These are phyloP conservation scores for Cruciata laevipes DNA, from an alignment of 257 asterid species.

Conservation along the genomic window DNA sequence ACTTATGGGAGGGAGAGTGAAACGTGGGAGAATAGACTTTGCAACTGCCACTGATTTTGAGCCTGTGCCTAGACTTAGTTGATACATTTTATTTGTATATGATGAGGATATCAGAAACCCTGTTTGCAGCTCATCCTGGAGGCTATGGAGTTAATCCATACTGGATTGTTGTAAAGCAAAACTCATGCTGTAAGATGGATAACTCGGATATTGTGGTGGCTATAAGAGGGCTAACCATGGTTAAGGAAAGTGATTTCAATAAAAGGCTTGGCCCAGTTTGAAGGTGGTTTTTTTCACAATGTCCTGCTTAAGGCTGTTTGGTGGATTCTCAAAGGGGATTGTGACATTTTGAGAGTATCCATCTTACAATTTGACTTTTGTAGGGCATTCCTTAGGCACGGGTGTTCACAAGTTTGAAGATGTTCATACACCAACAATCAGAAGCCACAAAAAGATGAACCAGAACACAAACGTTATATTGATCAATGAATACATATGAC, in stretches of 20 bases:
- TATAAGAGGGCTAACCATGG: constrained; percentile 82
- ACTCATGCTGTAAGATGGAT: constrained; percentile 51
- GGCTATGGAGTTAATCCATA: constrained; percentile 82
- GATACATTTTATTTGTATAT: constrained; percentile 60
- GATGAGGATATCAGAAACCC: constrained; percentile 79
- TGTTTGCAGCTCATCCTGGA: constrained; percentile 68
- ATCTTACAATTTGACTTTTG: constrained; percentile 66
- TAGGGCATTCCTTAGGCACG: constrained; percentile 93
- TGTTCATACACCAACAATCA: too few relatives aligned
- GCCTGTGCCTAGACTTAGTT: constrained; percentile 71
- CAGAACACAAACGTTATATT: background rate
- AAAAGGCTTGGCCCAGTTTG: constrained; percentile 82
- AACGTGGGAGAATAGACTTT: constrained; percentile 84
- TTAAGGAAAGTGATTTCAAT: constrained; percentile 78
- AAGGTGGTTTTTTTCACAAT: constrained; percentile 88
- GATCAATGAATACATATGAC: background rate
- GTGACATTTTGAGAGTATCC: constrained; percentile 48
- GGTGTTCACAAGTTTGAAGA: constrained; percentile 34
- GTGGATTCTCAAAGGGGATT: constrained; percentile 63
- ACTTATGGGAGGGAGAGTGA: constrained; percentile 92
- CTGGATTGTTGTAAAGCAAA: constrained; percentile 52
- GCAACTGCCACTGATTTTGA: constrained; percentile 81
- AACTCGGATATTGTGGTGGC: constrained; percentile 63
- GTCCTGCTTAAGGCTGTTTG: constrained; percentile 89
- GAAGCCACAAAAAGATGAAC: too few relatives aligned